Conservation (phyloP, 2,329 filamentous ascomycete genomes). For the Ramularia collo-cygni region DNA sequence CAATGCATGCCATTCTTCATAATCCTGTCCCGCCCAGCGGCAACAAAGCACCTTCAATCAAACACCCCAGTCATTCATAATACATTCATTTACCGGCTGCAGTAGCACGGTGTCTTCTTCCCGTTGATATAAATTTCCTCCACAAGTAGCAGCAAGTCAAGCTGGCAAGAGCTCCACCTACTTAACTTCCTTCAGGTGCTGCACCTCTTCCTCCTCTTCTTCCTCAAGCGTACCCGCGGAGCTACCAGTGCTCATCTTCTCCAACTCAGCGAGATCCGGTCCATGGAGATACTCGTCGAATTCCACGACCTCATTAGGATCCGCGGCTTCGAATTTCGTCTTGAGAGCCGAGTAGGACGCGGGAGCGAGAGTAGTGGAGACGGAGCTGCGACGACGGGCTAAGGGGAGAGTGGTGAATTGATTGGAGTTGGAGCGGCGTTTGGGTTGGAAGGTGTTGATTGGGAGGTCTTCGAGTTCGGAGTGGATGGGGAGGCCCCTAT, state of each 20-base stretch:
- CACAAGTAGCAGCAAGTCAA: too few species aligned
- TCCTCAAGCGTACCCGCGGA: slow-evolving; percentile 48
- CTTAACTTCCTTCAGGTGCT: slow-evolving; percentile 11
- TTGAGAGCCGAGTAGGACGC: slow-evolving; percentile 71
- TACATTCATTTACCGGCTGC: too few species aligned
- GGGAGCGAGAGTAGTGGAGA: neutral
- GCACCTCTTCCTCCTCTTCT: slow-evolving; percentile 37
- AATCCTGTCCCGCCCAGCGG: too few species aligned
- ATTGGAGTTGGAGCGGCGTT: slow-evolving; percentile 85
- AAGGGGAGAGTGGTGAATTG: slow-evolving; percentile 1
- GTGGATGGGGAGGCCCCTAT: slow-evolving; percentile 74
- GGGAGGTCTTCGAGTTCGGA: slow-evolving; percentile 71
- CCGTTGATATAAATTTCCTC: too few species aligned
- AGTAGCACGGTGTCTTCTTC: too few species aligned
- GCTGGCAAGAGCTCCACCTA: too few species aligned
- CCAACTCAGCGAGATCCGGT: slow-evolving; percentile 43
- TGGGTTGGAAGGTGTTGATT: slow-evolving; percentile 77
- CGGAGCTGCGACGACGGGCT: neutral
- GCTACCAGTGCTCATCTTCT: slow-evolving; percentile 44
- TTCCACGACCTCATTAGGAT: slow-evolving; percentile 86
- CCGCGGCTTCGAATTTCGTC: slow-evolving; percentile 92
- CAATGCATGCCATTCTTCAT: too few species aligned
- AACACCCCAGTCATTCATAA: too few species aligned
- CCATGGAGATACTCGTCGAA: slow-evolving; percentile 65
- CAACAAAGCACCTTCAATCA: too few species aligned